Evolutionary conservation across 2,329 filamentous ascomycete species (phyloP), one percentile per base, ranked within the genome.

Genomic region (Dothidotthia symphoricarpi): DNA sequence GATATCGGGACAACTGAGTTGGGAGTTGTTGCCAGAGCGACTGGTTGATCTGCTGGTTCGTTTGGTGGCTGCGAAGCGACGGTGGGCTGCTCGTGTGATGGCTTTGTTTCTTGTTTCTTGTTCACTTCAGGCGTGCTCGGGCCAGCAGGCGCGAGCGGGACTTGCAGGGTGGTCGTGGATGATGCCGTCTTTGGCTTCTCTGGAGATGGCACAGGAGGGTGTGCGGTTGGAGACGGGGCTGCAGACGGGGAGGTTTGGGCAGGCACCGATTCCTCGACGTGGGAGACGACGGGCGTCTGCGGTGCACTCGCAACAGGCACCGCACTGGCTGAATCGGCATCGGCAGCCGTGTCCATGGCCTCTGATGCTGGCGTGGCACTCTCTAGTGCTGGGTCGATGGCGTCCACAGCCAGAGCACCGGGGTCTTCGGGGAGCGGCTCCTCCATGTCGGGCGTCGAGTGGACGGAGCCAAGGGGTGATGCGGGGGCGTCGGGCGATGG

Each of bases 141-240:
- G 9, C 69, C 69, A 25, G 69, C 70, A 27, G 72, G 71, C 26
- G 70, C 71, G 19, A 72, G 65, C 24, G 74, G 70, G 10, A 74
- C 60, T 51, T 53, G 67, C 1, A 63, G 43, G 13, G 57, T 61
- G 28, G n/a, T 44, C 3, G 31, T 28, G 12, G 41, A 33, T 13
- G 22, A 34, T n/a, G 51, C 52, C 37, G 50, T 43, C 28, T 60
- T 53, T 14, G 35, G 47, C 11, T 51, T 25, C 8, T 51, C 52
- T 15, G 51, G 41, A 13, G 43, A 22, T 6, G 54, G 46, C 0
- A 43, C 28, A 11, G 49, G 40, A 7, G 41, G 46, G 4, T 49
- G 43, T 6, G 38, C 27, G 4, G 34, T 39, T 5, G 53, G 53
- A 8, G 56, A 55, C 13, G 34, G 44, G 11, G 35, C 45, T 11